phyloP scores from a whole-genome alignment of 306 rosid species.

The Fragaria nilgerrensis region DNA sequence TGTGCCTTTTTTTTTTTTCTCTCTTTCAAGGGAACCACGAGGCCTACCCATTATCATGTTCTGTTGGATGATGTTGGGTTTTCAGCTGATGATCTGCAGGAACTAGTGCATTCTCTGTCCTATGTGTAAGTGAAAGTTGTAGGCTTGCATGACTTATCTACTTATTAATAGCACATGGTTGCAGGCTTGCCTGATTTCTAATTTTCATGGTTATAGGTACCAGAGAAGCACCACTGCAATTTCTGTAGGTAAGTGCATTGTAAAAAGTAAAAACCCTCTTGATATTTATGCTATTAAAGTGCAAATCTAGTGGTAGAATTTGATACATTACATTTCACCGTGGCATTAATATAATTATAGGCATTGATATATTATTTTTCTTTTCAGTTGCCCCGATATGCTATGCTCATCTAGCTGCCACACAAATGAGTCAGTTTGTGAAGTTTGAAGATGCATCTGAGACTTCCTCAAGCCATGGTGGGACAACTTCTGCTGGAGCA shows the following conservation, averaged over 20 bases:
- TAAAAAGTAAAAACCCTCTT: not conserved
- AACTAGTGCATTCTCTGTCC: conserved; percentile 85
- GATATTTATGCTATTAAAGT: not conserved
- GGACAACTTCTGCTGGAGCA: conserved; percentile 48
- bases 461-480: conserved; percentile 81
- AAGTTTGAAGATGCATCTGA: conserved; percentile 80
- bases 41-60: conserved; percentile 91
- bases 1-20: not conserved
- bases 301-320: not conserved
- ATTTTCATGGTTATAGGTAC: conserved; percentile 46
- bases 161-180: not conserved
- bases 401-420: conserved; percentile 90
- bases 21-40: conserved; percentile 67
- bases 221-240: conserved; percentile 96
- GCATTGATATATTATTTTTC: not conserved
- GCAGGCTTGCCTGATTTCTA: not conserved
- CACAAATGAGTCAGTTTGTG: conserved; percentile 70
- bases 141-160: not conserved
- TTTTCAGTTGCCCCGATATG: conserved; percentile 89
- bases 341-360: not conserved
- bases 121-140: conserved; percentile 68
- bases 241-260: conserved; percentile 61
- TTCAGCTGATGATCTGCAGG: conserved; percentile 85
- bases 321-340: not conserved
- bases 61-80: conserved; percentile 76